A percentile compares a stretch with the other conserved stretches of the same genome.
Evolutionary conservation across 148 eudicot genomes (phyloP).

Genomic region (Camellia lanceoleosa): DNA sequence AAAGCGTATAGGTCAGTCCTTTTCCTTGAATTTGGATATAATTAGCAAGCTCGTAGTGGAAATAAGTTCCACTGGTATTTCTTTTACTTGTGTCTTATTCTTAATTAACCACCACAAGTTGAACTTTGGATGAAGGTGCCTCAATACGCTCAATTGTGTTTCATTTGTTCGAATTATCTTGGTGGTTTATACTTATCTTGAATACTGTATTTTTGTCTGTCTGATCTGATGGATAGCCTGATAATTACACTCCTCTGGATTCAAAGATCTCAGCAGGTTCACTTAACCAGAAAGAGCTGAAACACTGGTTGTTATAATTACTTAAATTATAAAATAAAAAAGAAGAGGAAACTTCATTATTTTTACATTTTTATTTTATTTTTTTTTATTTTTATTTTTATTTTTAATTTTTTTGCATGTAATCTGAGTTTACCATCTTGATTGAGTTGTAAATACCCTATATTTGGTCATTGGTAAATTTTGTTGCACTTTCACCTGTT

Average conservation of each 20-base stretch:
- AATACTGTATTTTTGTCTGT: neutral
- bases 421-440: neutral
- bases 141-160: neutral
- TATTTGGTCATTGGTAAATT: neutral
- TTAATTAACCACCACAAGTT: neutral
- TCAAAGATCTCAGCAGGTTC: neutral
- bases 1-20: conserved; percentile 69
- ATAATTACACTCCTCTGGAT: neutral
- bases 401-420: neutral
- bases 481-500: neutral
- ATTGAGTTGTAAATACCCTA: neutral
- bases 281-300: neutral
- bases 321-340: neutral
- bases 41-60: neutral
- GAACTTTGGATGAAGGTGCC: neutral
- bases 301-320: neutral
- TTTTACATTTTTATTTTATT: neutral
- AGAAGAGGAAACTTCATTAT: neutral
- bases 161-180: neutral
- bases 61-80: neutral
- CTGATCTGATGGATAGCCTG: neutral
- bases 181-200: neutral
- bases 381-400: neutral
- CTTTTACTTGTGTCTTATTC: neutral
- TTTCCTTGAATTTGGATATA: neutral